Evolutionary conservation across 2,329 filamentous ascomycete genomes (phyloP), one percentile per base, ranked within the genome.

Genomic region (Exophiala spinifera): DNA sequence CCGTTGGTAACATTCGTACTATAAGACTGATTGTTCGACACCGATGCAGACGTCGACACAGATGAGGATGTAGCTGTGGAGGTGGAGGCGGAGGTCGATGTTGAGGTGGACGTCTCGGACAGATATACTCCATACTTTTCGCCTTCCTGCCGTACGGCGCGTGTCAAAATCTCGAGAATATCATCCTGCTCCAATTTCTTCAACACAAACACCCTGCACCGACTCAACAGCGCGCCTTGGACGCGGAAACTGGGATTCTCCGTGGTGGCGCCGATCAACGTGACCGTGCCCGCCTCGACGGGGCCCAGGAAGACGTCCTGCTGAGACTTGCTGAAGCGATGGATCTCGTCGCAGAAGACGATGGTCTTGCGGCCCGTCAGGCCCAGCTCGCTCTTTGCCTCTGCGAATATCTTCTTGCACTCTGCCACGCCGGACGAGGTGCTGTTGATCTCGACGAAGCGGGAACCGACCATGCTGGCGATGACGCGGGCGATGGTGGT

Each of bases 161-260:
- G 82, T 54, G 80, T 73, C 15, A 97, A 74, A 52, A 97, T 96
- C 13, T 75, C 75, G 15, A 81, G 75, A 4, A 97, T 78, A 70
- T 95, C 82, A 1, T 86, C 81, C 21, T 86, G 81, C 0, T 81
- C 80, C 40, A 99, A 79, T 61, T 91, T 86, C 43, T 85, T 76
- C 8, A 99, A 75, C 0, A 90, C 95, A 64, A 99, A 97, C 0
- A 90, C 95, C 23, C 94, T 82, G 71, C 92, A 97, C 44, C 94
- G 82, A 20, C 89, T 95, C 2, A 97, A 78, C 51, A 99, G 77
- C 1, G 94, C 92, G 61, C 84, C 86, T 63, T 94, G 88, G 39
- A 99, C 84, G 66, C 95, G 92, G 77, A 97, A 97, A 3, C 87
- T 92, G 0, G 94, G 94, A 63, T 99, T 99, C 71, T 99, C 94